A percentile compares a stretch with the other conserved stretches of the same genome.
These are phyloP conservation scores for Coniochaeta sp. DNA, from an alignment of 2,329 filamentous ascomycete species.

Conservation along the genomic window DNA sequence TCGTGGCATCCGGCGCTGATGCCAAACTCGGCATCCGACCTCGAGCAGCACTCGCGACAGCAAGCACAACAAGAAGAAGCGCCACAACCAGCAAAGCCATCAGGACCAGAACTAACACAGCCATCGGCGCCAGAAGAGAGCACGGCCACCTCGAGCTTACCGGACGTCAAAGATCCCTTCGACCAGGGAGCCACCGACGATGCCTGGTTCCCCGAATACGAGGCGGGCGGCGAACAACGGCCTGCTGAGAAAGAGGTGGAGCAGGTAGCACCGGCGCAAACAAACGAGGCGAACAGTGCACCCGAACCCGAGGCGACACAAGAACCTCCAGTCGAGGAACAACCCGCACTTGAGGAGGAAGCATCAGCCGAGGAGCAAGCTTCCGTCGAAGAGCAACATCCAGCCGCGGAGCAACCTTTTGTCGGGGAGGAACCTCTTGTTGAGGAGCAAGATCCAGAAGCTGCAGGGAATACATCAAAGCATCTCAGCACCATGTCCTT, in stretches of 20 bases:
- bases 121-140: not conserved
- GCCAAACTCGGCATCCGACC: conserved; percentile 31
- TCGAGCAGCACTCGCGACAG: conserved; percentile 5
- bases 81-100: conserved; percentile 5
- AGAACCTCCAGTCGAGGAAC: not conserved
- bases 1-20: conserved; percentile 46
- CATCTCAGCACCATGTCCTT: conserved; percentile 58
- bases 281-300: not conserved
- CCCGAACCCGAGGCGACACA: not conserved
- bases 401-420: too few species aligned
- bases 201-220: conserved; percentile 24
- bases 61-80: conserved; percentile 5
- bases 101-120: too few species aligned
- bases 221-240: conserved; percentile 17
- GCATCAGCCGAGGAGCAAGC: too few species aligned
- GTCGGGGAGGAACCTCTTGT: too few species aligned
- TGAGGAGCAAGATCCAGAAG: conserved; percentile 8
- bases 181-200: conserved; percentile 12
- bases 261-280: not conserved
- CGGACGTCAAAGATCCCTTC: conserved; percentile 6
- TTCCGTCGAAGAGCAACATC: too few species aligned
- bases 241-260: conserved; percentile 9
- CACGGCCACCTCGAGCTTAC: conserved; percentile 1
- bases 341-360: too few species aligned
- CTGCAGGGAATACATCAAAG: conserved; percentile 31